Evolutionary conservation across 2,329 filamentous ascomycete species (phyloP).

Genomic region (Colletotrichum tofieldiae): DNA sequence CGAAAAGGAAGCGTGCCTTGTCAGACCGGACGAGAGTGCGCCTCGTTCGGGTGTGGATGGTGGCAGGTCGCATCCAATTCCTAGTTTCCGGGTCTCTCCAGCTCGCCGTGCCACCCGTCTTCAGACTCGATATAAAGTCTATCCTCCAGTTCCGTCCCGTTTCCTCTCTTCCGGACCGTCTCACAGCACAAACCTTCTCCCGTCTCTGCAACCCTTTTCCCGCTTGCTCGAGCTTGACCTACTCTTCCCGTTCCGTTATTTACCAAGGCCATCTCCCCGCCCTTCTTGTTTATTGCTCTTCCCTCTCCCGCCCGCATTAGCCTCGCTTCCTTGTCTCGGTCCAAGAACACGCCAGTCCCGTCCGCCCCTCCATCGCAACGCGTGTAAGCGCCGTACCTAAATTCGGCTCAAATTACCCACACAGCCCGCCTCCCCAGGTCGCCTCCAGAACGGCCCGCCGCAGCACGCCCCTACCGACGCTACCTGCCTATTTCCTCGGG

Average conservation of each 20-base stretch:
- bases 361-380: conserved; percentile 17
- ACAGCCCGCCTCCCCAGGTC: conserved; percentile 9
- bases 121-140: conserved; percentile 38
- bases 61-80: conserved; percentile 9
- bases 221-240: not conserved
- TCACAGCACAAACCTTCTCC: conserved; percentile 21
- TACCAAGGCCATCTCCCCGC: not conserved
- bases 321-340: conserved; percentile 27
- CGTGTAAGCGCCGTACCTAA: conserved; percentile 43
- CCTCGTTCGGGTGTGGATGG: conserved; percentile 36
- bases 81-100: not conserved
- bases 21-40: conserved; percentile 38
- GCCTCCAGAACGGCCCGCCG: conserved; percentile 32
- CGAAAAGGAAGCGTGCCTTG: conserved; percentile 40
- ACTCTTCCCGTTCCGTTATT: not conserved
- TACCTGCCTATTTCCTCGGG: conserved; percentile 13
- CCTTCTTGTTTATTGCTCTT: conserved; percentile 5
- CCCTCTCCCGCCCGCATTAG: conserved; percentile 39
- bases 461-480: conserved; percentile 4
- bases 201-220: not conserved
- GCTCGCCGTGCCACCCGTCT: not conserved
- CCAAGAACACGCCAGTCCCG: conserved; percentile 10
- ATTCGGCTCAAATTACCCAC: conserved; percentile 37
- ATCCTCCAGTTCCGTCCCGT: conserved; percentile 18
- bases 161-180: conserved; percentile 13